phyloP scores from a whole-genome alignment of 345 rosid species.

The Mallotus nudiflorus region DNA sequence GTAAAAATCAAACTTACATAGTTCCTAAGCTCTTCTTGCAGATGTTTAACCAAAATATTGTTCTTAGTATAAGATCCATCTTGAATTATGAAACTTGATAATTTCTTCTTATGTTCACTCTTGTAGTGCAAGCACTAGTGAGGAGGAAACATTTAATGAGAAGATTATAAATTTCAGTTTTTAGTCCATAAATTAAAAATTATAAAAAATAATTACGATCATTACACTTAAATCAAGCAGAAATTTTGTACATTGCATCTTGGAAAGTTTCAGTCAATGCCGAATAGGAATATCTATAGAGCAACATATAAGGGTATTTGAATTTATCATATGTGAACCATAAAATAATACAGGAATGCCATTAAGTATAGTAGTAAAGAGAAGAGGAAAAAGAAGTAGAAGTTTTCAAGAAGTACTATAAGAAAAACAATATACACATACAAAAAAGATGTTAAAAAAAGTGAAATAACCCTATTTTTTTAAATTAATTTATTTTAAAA shows the following conservation, averaged over 20 bases:
- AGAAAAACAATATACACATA: too few species aligned
- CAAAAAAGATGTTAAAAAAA: background rate
- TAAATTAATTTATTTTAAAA: too few species aligned
- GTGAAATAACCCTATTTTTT: too few species aligned
- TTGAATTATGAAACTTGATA: conserved; percentile 54
- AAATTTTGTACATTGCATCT: background rate
- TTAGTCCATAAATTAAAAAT: background rate
- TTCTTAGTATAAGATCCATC: conserved; percentile 56
- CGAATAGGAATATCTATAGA: background rate
- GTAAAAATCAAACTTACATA: conserved; percentile 51
- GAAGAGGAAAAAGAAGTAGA: background rate
- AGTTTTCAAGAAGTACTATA: background rate
- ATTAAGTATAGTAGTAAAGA: background rate
- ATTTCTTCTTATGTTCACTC: conserved; percentile 62
- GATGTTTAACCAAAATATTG: conserved; percentile 67
- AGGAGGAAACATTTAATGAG: conserved; percentile 8
- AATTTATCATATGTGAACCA: background rate
- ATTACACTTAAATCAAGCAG: background rate
- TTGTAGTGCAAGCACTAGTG: conserved; percentile 75
- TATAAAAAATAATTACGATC: background rate
- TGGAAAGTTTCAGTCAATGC: background rate
- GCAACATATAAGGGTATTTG: background rate
- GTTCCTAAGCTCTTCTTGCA: conserved; percentile 89
- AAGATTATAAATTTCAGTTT: background rate
- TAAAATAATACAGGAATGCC: background rate